Base-by-base conservation (phyloP, 108 stramenopile species). In the Conticribra weissflogii region DNA sequence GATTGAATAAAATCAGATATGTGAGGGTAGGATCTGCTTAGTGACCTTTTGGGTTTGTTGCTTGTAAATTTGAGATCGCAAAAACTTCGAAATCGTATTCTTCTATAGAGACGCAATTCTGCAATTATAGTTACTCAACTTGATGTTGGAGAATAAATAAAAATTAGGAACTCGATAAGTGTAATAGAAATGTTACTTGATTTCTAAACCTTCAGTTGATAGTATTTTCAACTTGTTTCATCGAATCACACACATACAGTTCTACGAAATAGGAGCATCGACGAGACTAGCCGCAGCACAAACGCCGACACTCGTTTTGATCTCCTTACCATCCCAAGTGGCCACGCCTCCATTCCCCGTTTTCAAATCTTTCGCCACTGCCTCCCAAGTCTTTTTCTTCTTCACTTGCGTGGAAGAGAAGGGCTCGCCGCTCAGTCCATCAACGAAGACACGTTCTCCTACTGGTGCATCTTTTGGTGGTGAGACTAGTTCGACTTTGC, bases 341-440 rank as follows among this genome's bases (percentile, higher is more conserved):
- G 89, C 90, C 25, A 91, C 71, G 23, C 92, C 90, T 7, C 81
- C 85, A 22, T 88, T 88, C n/a, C 66, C 85, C 5, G 88, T 90
- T 75, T 90, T 91, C 25, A 96, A 66, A 14, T 81, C 78, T 62
- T 83, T 85, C 14, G 85, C 64, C 0, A 97, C 94, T 0, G 52
- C 58, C 25, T 87, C 87, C 91, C 90, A 95, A 9, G 79, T 77
- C 76, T 95, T 97, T 63, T 85, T 91, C 83, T 97, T 97, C 66
- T 95, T 95, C 16, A 93, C 77, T 67, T 94, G 94, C 28, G 88
- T 71, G 12, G 94, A 80, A 16, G 91, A 86, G 18, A 75, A 72
- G 1, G 94, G 91, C 55, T 95, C 94, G 22, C 88, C 90, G 27
- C 63, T 71, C 23, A 94, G 58, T 36, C 91, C 96, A 68, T 92